These are phyloP conservation scores for Colletotrichum sp. DNA, from an alignment of 2,329 filamentous ascomycete species.

Conservation along the genomic window DNA sequence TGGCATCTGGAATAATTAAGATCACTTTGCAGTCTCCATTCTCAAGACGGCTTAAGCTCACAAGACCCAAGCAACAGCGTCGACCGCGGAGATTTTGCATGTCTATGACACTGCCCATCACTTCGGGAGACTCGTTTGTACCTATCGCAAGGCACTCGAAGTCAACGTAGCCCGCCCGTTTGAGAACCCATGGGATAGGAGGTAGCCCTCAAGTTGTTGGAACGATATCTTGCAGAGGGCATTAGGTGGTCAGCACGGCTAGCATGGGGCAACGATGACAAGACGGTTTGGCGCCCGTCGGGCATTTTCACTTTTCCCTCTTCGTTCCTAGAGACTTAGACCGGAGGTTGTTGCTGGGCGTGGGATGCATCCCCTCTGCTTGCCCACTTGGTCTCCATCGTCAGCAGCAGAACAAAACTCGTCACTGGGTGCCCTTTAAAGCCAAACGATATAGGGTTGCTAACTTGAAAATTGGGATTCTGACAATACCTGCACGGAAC, in stretches of 20 bases:
- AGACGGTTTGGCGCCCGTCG: background rate
- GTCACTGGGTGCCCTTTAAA: background rate
- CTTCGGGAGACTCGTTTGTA: background rate
- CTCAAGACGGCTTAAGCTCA: background rate
- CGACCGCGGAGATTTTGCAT: background rate
- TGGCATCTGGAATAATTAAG: background rate
- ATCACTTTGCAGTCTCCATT: background rate
- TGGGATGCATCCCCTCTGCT: background rate
- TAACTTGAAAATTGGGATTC: background rate
- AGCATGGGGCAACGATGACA: background rate
- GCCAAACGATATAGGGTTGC: background rate
- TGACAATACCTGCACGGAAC: background rate
- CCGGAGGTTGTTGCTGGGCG: background rate
- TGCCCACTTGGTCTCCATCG: background rate
- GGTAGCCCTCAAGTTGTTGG: background rate
- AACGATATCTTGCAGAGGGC: background rate
- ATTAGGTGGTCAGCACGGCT: background rate
- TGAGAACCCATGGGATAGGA: background rate
- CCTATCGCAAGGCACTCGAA: background rate
- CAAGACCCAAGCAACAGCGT: background rate
- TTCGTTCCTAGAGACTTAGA: background rate
- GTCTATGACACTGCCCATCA: background rate
- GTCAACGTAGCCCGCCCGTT: background rate
- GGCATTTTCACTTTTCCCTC: background rate
- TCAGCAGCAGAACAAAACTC: background rate